phyloP scores from a whole-genome alignment of 345 rosid species.

The Pugionium dolabratum region DNA sequence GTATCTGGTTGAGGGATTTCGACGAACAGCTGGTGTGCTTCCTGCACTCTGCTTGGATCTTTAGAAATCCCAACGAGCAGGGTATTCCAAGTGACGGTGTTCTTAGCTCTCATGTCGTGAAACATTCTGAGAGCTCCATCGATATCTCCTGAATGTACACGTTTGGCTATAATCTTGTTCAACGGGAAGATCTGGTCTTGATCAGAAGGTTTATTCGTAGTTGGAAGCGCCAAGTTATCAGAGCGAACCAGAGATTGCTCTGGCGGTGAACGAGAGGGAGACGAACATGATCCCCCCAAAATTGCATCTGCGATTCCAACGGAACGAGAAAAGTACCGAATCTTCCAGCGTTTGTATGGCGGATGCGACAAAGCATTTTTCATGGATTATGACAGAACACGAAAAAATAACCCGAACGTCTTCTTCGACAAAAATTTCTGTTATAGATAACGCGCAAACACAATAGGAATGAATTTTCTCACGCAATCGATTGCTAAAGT shows the following conservation, averaged over 20 bases:
- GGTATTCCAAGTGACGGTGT: slow-evolving; percentile 76
- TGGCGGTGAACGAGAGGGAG: slow-evolving; percentile 20
- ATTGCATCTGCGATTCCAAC: slow-evolving; percentile 33
- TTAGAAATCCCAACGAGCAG: slow-evolving; percentile 51
- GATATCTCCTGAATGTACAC: slow-evolving; percentile 57
- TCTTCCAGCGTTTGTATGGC: slow-evolving; percentile 28
- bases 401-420: not conserved
- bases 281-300: slow-evolving; percentile 22
- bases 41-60: slow-evolving; percentile 46
- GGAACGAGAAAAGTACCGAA: slow-evolving; percentile 28
- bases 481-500: not conserved
- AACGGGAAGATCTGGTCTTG: slow-evolving; percentile 44
- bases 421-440: not conserved
- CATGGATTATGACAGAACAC: slow-evolving; percentile 17
- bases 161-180: slow-evolving; percentile 56
- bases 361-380: slow-evolving; percentile 30
- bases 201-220: slow-evolving; percentile 2
- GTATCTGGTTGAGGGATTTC: slow-evolving; percentile 66
- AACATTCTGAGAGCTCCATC: slow-evolving; percentile 64
- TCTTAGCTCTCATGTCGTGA: slow-evolving; percentile 53
- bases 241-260: slow-evolving; percentile 31
- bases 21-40: slow-evolving; percentile 60
- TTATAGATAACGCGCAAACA: no score
- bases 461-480: not conserved
- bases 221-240: slow-evolving; percentile 23